Base-by-base conservation (phyloP, 2,329 filamentous ascomycete genomes). In the Myriosclerotinia curreyana region DNA sequence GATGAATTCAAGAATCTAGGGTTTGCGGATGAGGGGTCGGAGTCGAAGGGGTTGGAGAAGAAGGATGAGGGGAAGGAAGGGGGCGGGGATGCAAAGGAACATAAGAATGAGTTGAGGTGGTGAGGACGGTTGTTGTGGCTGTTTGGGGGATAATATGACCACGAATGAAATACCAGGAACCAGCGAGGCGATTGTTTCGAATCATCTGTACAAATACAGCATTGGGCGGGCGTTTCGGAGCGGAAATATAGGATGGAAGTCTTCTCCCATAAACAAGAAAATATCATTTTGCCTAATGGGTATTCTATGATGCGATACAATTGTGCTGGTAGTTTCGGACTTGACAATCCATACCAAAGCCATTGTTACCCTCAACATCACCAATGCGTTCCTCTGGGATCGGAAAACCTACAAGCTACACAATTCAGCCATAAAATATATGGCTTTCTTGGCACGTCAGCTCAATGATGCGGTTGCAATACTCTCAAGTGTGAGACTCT, bases 1-100 rank as follows among this genome's bases (percentile, higher is more conserved):
- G 95, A 99, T 74, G 91, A 96, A 66, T 95, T 98, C 77, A 92
- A 90, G 77, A 99, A 99, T 74, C 80, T 99, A 49, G 95, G 95
- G 0, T 95, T 96, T 71, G 74, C 76, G 17, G 73, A 76, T 1
- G 69, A 74, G n/a, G 64, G 66, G 22, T 49, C 61, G 49, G 62
- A 71, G 31, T 65, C 65, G 25, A 64, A 66, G 6, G 61, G 60
- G 28, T 59, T 59, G 31, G 68, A 65, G 7, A 67, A 52, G 64
- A 69, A 53, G 58, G 17, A 17, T 20, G 25, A 20, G 15, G 59
- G 34, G 50, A 63, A 71, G 38, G 66, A 67, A 12, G 65, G 64
- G n/a, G 64, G 62, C 28, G 62, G 65, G 42, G 67, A 66, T 22
- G 67, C 69, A 38, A 68, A 69, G 48, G 67, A 69, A 66, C 53